phyloP scores from a whole-genome alignment of 768 basidiomycete genomes.

The Mrakia gelida region DNA sequence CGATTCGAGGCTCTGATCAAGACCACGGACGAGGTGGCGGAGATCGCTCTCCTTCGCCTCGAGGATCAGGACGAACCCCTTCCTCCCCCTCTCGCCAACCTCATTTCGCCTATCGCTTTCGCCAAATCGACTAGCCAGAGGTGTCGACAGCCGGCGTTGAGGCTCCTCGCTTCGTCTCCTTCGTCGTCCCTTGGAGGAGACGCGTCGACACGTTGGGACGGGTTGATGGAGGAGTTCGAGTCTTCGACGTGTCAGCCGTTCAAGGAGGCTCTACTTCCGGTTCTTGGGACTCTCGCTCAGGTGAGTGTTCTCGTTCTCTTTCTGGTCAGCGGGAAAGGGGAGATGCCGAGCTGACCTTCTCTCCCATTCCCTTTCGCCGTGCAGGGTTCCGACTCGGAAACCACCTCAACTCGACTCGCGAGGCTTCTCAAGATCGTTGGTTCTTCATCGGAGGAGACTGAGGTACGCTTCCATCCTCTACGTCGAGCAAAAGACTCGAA shows the following conservation, averaged over 20 bases:
- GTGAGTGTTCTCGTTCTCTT: background rate
- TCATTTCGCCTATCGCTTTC: background rate
- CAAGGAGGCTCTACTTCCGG: conserved; percentile 13
- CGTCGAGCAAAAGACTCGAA: background rate
- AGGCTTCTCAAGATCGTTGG: background rate
- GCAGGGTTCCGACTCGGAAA: background rate
- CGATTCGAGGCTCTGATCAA: background rate
- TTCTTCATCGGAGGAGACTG: background rate
- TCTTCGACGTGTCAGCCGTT: conserved; percentile 2
- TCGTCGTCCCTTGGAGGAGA: background rate
- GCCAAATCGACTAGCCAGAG: background rate
- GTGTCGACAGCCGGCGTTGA: background rate
- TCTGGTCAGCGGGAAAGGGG: background rate
- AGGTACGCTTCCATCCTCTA: background rate
- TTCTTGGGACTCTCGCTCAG: conserved; percentile 14
- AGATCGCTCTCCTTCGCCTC: conserved; percentile 14
- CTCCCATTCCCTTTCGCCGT: too few relatives aligned
- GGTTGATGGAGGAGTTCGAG: conserved; percentile 16
- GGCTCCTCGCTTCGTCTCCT: background rate
- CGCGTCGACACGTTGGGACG: background rate
- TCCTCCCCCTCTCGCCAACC: background rate
- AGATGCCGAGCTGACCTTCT: background rate
- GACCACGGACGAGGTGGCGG: conserved; percentile 10
- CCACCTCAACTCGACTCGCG: background rate
- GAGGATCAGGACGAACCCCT: background rate